Conservation (phyloP, 352 stramenopile genomes). For the Pythium insidiosum region DNA sequence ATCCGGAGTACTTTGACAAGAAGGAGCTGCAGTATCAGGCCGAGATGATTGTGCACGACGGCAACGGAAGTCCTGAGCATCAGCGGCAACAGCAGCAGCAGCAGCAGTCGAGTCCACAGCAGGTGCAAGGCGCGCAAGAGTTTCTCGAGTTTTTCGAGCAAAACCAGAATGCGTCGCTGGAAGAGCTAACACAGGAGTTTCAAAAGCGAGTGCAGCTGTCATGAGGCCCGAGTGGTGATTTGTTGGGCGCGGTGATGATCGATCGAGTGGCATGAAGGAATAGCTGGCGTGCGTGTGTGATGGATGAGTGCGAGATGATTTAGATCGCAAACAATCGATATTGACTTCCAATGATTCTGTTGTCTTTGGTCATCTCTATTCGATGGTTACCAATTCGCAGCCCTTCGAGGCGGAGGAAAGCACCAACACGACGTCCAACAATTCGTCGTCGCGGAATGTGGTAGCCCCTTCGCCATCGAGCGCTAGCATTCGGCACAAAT, state of each 20-base stretch:
- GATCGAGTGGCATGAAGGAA: too few relatives aligned
- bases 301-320: too few relatives aligned
- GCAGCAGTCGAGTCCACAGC: too few relatives aligned
- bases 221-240: too few relatives aligned
- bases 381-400: too few relatives aligned
- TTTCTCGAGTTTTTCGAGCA: constrained; percentile 69
- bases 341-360: too few relatives aligned
- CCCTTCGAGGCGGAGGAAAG: too few relatives aligned
- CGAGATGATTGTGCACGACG: constrained; percentile 50
- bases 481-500: neutral
- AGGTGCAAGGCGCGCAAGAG: constrained; percentile 38
- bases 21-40: constrained; percentile 65
- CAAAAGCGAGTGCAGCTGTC: constrained; percentile 57
- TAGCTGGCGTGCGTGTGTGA: neutral
- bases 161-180: constrained; percentile 57
- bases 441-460: too few relatives aligned
- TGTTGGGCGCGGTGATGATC: neutral
- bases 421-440: too few relatives aligned
- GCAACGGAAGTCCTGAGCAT: constrained; percentile 21
- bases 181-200: constrained; percentile 70
- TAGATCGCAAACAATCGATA: too few relatives aligned
- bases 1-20: constrained; percentile 79
- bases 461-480: too few relatives aligned
- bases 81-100: constrained; percentile 11
- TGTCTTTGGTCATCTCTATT: too few relatives aligned